Percentiles rank a stretch among this genome's conserved stretches.
Evolutionary conservation across 352 stramenopile species (phyloP).

Genomic region (Pythium sp.): DNA sequence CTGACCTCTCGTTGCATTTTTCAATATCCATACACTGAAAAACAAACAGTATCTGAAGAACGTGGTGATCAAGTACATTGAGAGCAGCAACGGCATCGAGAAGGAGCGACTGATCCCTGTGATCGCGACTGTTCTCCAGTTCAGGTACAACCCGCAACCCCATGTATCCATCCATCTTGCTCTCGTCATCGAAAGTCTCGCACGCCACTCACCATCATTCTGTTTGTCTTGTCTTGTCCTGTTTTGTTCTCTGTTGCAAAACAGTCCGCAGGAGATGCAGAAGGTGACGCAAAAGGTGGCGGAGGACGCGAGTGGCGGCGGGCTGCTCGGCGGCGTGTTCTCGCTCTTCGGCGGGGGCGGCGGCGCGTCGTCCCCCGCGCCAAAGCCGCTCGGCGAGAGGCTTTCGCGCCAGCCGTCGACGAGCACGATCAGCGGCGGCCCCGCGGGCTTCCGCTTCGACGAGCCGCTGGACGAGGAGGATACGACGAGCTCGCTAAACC

Average conservation of each 20-base stretch:
- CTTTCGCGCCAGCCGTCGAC: slow-evolving; percentile 40
- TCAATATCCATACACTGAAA: background rate
- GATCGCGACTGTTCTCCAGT: slow-evolving; percentile 68
- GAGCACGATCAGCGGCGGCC: slow-evolving; percentile 32
- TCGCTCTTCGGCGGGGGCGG: slow-evolving; percentile 58
- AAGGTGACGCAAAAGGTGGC: slow-evolving; percentile 44
- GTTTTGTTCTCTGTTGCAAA: background rate
- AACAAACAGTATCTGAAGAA: slow-evolving; percentile 75
- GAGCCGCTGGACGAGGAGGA: slow-evolving; percentile 55
- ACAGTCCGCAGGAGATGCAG: slow-evolving; percentile 60
- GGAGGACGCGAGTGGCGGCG: slow-evolving; percentile 29
- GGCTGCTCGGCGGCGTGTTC: slow-evolving; percentile 68
- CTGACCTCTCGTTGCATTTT: background rate
- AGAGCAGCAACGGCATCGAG: slow-evolving; percentile 66
- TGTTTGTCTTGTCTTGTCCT: background rate
- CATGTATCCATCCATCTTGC: background rate
- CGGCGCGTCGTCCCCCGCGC: slow-evolving; percentile 25
- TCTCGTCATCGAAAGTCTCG: background rate
- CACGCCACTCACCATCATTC: background rate
- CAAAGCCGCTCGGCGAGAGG: slow-evolving; percentile 46
- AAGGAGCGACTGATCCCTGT: slow-evolving; percentile 80
- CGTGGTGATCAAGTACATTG: slow-evolving; percentile 84
- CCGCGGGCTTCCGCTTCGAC: slow-evolving; percentile 27
- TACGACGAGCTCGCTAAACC: slow-evolving; percentile 47
- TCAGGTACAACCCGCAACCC: slow-evolving; percentile 24